Percentiles rank a stretch among this genome's conserved stretches.
These are phyloP conservation scores for Albugo laibachii DNA, from an alignment of 352 stramenopile species.

Conservation along the genomic window DNA sequence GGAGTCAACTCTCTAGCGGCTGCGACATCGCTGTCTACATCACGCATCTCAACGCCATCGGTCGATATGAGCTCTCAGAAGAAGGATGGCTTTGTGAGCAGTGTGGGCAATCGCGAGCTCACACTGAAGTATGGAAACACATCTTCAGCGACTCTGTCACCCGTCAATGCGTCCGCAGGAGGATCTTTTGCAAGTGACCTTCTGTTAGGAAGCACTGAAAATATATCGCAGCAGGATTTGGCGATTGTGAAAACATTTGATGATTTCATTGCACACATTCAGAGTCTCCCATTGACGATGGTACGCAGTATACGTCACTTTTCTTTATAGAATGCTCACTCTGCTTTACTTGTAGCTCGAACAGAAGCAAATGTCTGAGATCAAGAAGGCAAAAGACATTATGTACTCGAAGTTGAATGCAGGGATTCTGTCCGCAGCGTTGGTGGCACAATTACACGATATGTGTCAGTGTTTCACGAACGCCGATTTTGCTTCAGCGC, in stretches of 20 bases:
- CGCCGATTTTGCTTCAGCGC: conserved; percentile 54
- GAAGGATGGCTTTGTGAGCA: conserved; percentile 70
- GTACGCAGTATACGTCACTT: conserved; percentile 17
- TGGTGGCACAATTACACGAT: conserved; percentile 56
- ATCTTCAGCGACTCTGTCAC: conserved; percentile 38
- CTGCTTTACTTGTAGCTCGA: conserved; percentile 34
- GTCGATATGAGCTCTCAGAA: conserved; percentile 69
- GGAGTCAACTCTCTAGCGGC: conserved; percentile 48
- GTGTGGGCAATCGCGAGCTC: conserved; percentile 72
- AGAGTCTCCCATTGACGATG: conserved; percentile 57
- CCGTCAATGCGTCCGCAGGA: conserved; percentile 9
- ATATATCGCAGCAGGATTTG: conserved; percentile 47
- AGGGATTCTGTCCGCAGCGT: conserved; percentile 37
- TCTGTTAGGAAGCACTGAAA: conserved; percentile 45
- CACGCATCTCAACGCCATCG: conserved; percentile 55
- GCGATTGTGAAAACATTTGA: conserved; percentile 67
- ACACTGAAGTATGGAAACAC: conserved; percentile 74
- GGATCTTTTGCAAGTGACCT: conserved; percentile 18
- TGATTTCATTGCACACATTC: conserved; percentile 50
- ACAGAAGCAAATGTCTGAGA: conserved; percentile 72
- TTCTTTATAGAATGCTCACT: conserved; percentile 4
- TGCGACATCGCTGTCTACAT: conserved; percentile 29
- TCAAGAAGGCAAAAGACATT: conserved; percentile 69
- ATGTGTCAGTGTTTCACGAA: conserved; percentile 61
- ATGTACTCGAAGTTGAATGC: conserved; percentile 80